These are phyloP conservation scores for Lactifluus subvellereus DNA, from an alignment of 768 basidiomycete genomes.

Conservation along the genomic window DNA sequence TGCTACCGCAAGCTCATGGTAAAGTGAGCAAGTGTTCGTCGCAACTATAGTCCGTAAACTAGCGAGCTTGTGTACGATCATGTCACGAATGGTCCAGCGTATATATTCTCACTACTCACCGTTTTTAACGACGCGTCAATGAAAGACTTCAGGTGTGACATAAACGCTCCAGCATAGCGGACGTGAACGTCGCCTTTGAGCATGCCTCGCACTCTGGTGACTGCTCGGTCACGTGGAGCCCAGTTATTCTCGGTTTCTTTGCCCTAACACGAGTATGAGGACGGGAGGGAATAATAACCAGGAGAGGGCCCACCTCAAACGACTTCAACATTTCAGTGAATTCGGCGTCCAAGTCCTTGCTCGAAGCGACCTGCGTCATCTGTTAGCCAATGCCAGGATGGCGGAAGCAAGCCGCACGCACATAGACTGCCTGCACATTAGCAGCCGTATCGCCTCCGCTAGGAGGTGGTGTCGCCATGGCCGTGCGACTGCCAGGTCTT, in stretches of 20 bases:
- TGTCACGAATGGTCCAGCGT: constrained; percentile 4
- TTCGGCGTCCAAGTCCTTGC: constrained; percentile 78
- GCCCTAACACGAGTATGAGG: constrained; percentile 47
- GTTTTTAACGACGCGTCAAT: constrained; percentile 81
- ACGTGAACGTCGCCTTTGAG: constrained; percentile 76
- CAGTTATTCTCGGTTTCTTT: constrained; percentile 98
- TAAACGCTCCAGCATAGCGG: constrained; percentile 69
- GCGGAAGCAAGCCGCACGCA: constrained; percentile 34
- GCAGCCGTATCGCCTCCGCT: constrained; percentile 35
- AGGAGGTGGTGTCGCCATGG: constrained; percentile 37
- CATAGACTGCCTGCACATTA: constrained; percentile 66
- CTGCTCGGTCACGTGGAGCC: constrained; percentile 70
- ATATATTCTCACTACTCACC: constrained; percentile 40
- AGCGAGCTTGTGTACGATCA: constrained; percentile 48
- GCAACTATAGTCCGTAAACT: constrained; percentile 92
- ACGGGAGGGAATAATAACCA: background rate
- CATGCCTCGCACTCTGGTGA: constrained; percentile 82
- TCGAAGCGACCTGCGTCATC: constrained; percentile 64
- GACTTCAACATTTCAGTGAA: constrained; percentile 70
- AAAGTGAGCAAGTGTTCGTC: constrained; percentile 68
- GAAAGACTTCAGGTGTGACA: constrained; percentile 69
- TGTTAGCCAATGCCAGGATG: constrained; percentile 1
- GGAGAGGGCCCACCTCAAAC: constrained; percentile 59
- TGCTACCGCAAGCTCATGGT: constrained; percentile 62
- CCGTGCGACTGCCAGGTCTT: constrained; percentile 60